Evolutionary conservation across 2,329 filamentous ascomycete genomes (phyloP).

Genomic region (Fusarium sp.): DNA sequence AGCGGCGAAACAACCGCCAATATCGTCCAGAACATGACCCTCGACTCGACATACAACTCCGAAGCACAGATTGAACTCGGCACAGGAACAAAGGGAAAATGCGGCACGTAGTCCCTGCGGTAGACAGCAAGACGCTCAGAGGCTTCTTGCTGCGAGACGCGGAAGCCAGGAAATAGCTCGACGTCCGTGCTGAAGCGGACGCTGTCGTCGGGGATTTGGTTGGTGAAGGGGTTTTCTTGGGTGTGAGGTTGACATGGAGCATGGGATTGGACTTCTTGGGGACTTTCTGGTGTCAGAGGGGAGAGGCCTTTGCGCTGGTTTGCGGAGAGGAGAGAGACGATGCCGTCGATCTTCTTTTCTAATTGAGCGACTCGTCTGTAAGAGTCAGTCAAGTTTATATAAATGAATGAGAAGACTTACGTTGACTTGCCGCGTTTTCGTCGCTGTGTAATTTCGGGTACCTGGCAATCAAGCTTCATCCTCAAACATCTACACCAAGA

Average conservation of each 20-base stretch:
- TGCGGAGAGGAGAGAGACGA: constrained; percentile 48
- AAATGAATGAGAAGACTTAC: constrained; percentile 26
- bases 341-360: constrained; percentile 52
- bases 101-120: constrained; percentile 43
- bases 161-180: constrained; percentile 48
- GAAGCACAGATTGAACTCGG: constrained; percentile 32
- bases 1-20: constrained; percentile 47
- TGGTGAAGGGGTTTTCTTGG: not conserved
- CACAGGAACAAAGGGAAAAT: constrained; percentile 52
- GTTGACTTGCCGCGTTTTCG: constrained; percentile 49
- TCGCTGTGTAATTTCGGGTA: constrained; percentile 46
- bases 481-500: constrained; percentile 44
- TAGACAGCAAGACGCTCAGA: constrained; percentile 46
- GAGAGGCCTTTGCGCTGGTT: constrained; percentile 39
- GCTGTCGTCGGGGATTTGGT: not conserved
- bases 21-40: constrained; percentile 50
- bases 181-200: constrained; percentile 3
- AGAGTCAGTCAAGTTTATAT: not conserved
- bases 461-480: constrained; percentile 45
- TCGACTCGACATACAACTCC: constrained; percentile 44
- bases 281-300: constrained; percentile 39
- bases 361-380: constrained; percentile 48
- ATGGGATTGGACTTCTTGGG: constrained; percentile 6
- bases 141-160: constrained; percentile 46
- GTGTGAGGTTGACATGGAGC: not conserved